Evolutionary conservation across 148 eudicot genomes (phyloP).

Genomic region (Hydrangea macrophylla): DNA sequence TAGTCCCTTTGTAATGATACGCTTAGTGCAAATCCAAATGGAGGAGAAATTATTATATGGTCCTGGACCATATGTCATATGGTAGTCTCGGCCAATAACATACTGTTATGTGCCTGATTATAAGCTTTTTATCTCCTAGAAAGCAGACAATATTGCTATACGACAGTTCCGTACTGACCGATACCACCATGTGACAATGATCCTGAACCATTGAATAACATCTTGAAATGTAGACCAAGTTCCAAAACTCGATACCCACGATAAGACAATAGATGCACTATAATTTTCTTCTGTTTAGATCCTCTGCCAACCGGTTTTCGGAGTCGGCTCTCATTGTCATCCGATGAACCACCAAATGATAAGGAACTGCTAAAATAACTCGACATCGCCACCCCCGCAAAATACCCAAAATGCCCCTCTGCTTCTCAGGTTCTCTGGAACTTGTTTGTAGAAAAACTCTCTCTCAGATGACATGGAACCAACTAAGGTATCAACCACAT

Average conservation of each 20-base stretch:
- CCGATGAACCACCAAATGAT: conserved; percentile 55
- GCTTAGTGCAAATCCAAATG: too few species aligned
- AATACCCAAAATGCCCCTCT: conserved; percentile 61
- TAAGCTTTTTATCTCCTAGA: too few species aligned
- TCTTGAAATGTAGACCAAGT: conserved; percentile 44
- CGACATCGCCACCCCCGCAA: conserved; percentile 60
- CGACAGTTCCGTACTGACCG: too few species aligned
- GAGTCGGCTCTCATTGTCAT: conserved; percentile 29
- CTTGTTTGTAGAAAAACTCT: conserved; percentile 88
- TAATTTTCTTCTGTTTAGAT: conserved; percentile 69
- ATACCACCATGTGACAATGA: conserved; percentile 69
- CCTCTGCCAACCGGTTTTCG: conserved; percentile 66
- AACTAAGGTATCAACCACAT: conserved; percentile 67
- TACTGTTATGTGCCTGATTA: too few species aligned
- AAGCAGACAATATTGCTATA: too few species aligned
- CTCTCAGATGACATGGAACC: conserved; percentile 55
- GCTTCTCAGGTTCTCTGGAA: conserved; percentile 95
- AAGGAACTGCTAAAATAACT: conserved; percentile 61
- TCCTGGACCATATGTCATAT: too few species aligned
- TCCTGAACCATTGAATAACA: too few species aligned
- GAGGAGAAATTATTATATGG: too few species aligned
- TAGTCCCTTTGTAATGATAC: too few species aligned
- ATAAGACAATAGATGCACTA: conserved; percentile 60
- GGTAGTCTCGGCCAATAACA: too few species aligned
- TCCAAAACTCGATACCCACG: conserved; percentile 44